Conservation (phyloP, 345 rosid genomes). For the Arabis alpina region DNA sequence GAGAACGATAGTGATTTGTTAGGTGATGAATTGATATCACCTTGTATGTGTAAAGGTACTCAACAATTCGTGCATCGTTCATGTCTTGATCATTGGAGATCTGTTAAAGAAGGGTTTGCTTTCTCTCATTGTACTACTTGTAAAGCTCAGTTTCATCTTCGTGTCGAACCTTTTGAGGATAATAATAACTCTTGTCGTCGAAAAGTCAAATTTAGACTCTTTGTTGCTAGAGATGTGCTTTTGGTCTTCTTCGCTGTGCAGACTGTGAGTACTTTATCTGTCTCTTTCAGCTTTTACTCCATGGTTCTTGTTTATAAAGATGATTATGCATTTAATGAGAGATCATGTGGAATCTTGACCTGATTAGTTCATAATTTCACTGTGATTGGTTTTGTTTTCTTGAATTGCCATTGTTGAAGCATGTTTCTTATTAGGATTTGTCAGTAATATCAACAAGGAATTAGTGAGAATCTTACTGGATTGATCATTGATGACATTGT, state of each 20-base stretch:
- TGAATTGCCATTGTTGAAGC: constrained; percentile 22
- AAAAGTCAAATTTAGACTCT: constrained; percentile 83
- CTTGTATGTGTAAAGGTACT: constrained; percentile 98
- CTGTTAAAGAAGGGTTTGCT: constrained; percentile 94
- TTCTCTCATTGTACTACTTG: constrained; percentile 95
- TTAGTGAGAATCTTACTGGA: background rate
- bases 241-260: constrained; percentile 89
- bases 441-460: background rate
- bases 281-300: background rate
- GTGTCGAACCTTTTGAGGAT: constrained; percentile 70
- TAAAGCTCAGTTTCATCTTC: constrained; percentile 87
- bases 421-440: background rate
- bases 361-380: background rate
- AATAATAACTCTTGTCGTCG: constrained; percentile 83
- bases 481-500: constrained; percentile 22
- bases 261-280: constrained; percentile 53
- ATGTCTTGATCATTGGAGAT: constrained; percentile 93
- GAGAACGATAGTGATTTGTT: constrained; percentile 75
- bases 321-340: constrained; percentile 3
- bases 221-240: constrained; percentile 92
- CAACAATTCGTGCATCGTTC: constrained; percentile 89
- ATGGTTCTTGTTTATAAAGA: background rate
- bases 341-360: background rate
- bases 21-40: constrained; percentile 94
- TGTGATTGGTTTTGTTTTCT: constrained; percentile 25